phyloP scores from a whole-genome alignment of 306 rosid species.

The Macrotyloma uniflorum region DNA sequence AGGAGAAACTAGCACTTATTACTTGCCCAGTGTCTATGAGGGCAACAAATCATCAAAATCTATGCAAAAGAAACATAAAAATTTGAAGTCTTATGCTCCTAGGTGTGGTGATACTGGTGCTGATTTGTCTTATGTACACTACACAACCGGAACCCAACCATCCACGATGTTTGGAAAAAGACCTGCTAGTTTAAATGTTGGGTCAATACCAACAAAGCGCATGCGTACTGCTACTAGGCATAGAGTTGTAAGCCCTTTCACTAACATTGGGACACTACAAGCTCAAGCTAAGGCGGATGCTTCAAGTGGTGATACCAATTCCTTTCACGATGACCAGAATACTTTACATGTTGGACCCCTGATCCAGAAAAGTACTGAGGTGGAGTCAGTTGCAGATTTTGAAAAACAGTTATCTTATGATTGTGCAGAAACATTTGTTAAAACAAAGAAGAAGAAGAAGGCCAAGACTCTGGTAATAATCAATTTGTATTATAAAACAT shows the following conservation, averaged over 20 bases:
- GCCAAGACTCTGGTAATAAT: constrained; percentile 69
- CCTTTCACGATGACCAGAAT: constrained; percentile 92
- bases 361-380: constrained; percentile 79
- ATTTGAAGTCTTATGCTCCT: constrained; percentile 46
- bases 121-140: constrained; percentile 62
- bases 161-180: constrained; percentile 67
- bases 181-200: constrained; percentile 70
- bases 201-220: constrained; percentile 77
- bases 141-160: constrained; percentile 56
- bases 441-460: constrained; percentile 77
- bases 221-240: constrained; percentile 86
- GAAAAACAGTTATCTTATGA: constrained; percentile 71
- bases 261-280: constrained; percentile 56
- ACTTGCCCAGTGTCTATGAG: constrained; percentile 60
- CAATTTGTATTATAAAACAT: constrained; percentile 27
- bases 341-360: constrained; percentile 70
- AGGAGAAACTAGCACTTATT: constrained; percentile 66
- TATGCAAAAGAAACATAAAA: constrained; percentile 58
- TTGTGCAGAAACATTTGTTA: constrained; percentile 74
- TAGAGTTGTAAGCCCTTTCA: constrained; percentile 75
- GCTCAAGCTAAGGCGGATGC: constrained; percentile 84
- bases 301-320: constrained; percentile 96
- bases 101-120: constrained; percentile 61
- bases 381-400: constrained; percentile 78
- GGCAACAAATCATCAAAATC: constrained; percentile 61